A percentile compares a stretch with the other conserved stretches of the same genome.
These are phyloP conservation scores for Tolypocladium ovalisporum DNA, from an alignment of 2,329 filamentous ascomycete genomes.

Conservation along the genomic window DNA sequence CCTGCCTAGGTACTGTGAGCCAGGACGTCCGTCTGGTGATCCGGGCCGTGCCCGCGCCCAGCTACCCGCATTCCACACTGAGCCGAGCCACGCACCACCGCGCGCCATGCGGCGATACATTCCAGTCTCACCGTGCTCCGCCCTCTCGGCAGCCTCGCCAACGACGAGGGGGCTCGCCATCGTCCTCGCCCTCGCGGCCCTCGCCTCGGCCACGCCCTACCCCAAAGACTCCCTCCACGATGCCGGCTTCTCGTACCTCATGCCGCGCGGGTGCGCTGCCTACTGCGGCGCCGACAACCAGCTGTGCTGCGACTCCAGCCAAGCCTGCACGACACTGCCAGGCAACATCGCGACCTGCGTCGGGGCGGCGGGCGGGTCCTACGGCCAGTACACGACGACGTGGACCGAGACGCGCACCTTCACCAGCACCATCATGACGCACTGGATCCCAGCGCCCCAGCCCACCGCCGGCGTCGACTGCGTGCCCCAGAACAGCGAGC, in stretches of 20 bases:
- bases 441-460: constrained; percentile 31
- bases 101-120: neutral
- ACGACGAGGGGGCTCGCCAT: neutral
- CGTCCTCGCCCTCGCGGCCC: constrained; percentile 8
- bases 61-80: neutral
- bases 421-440: constrained; percentile 47
- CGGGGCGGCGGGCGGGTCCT: constrained; percentile 20
- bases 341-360: constrained; percentile 39
- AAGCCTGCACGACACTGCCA: constrained; percentile 39
- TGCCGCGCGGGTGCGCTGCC: constrained; percentile 35
- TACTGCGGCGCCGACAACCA: constrained; percentile 45
- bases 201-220: constrained; percentile 32
- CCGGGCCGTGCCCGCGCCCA: neutral
- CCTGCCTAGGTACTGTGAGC: neutral
- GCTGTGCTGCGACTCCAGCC: constrained; percentile 40
- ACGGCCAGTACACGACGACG: constrained; percentile 39
- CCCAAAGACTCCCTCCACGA: constrained; percentile 39
- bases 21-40: neutral
- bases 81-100: neutral
- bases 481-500: constrained; percentile 35
- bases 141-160: neutral
- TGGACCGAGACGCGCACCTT: constrained; percentile 51
- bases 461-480: constrained; percentile 36
- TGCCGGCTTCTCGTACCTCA: constrained; percentile 37
- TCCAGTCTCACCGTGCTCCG: neutral